These are phyloP conservation scores for Hypoxylon trugodes DNA, from an alignment of 495 filamentous ascomycete genomes.

Conservation along the genomic window DNA sequence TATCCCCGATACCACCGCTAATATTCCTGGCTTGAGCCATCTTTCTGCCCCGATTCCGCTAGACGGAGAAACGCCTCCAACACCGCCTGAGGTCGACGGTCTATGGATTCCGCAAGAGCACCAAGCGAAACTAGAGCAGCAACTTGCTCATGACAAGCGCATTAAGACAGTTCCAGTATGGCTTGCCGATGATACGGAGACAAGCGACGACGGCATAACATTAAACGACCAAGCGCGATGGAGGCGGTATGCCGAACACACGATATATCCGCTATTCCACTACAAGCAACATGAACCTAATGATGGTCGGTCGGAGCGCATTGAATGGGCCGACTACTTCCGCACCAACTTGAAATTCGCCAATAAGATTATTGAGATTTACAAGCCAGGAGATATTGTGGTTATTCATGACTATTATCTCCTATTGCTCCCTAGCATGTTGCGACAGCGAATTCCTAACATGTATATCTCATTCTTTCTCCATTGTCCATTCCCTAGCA, in stretches of 20 bases:
- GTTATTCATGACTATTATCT: slow-evolving; percentile 94
- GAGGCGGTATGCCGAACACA: slow-evolving; percentile 88
- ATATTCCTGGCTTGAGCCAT: slow-evolving; percentile 58
- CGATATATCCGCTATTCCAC: slow-evolving; percentile 89
- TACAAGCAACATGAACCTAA: slow-evolving; percentile 91
- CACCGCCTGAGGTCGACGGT: slow-evolving; percentile 67
- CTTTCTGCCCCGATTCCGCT: slow-evolving; percentile 77
- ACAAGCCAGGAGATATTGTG: slow-evolving; percentile 89
- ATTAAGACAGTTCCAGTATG: slow-evolving; percentile 81
- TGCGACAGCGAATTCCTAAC: slow-evolving; percentile 81
- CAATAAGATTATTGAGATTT: slow-evolving; percentile 81
- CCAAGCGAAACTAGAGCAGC: slow-evolving; percentile 70
- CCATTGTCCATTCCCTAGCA: slow-evolving; percentile 92
- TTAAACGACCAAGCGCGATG: slow-evolving; percentile 81
- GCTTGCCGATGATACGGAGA: slow-evolving; percentile 76
- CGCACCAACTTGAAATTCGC: slow-evolving; percentile 88
- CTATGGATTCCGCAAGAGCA: slow-evolving; percentile 71
- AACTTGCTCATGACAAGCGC: slow-evolving; percentile 70
- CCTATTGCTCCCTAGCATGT: slow-evolving; percentile 81
- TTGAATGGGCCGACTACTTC: slow-evolving; percentile 88
- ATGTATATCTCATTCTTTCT: slow-evolving; percentile 92
- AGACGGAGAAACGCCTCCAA: slow-evolving; percentile 63
- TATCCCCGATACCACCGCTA: slow-evolving; percentile 52
- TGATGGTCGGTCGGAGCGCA: slow-evolving; percentile 80
- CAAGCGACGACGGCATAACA: slow-evolving; percentile 67